These are phyloP conservation scores for Phaeoacremonium minimum DNA, from an alignment of 2,329 filamentous ascomycete genomes.

Conservation along the genomic window DNA sequence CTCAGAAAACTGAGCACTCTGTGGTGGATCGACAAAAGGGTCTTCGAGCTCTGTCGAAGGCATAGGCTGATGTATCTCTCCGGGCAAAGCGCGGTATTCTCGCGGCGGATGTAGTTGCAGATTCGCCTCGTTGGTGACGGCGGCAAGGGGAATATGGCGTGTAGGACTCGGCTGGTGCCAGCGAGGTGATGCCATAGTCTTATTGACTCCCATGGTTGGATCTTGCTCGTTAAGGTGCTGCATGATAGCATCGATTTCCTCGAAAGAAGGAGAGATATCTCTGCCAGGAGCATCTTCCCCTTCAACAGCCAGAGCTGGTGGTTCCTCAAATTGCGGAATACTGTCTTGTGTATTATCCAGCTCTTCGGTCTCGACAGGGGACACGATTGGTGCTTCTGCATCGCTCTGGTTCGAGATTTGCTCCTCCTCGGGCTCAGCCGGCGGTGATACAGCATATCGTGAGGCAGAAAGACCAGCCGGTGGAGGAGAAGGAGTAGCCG, in stretches of 20 bases:
- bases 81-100: constrained; percentile 42
- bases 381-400: constrained; percentile 4
- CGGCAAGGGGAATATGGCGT: constrained; percentile 29
- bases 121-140: constrained; percentile 41
- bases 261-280: constrained; percentile 53
- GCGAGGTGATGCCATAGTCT: constrained; percentile 40
- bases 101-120: constrained; percentile 53
- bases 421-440: constrained; percentile 21
- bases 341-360: constrained; percentile 23
- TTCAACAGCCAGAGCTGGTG: constrained; percentile 16
- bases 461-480: constrained; percentile 40
- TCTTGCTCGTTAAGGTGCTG: constrained; percentile 72
- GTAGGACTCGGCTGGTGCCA: constrained; percentile 41
- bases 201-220: constrained; percentile 71
- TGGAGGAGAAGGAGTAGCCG: constrained; percentile 21
- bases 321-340: constrained; percentile 21
- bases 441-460: constrained; percentile 36
- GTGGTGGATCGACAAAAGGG: constrained; percentile 53
- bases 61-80: constrained; percentile 40
- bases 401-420: constrained; percentile 12
- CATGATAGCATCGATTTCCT: constrained; percentile 93
- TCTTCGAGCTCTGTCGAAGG: constrained; percentile 56
- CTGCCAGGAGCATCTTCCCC: too few relatives aligned
- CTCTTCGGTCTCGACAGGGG: constrained; percentile 18
- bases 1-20: constrained; percentile 41